Evolutionary conservation across 768 basidiomycete genomes (phyloP), one percentile per base, ranked within the genome.

Genomic region (Rhodosporidiobolus sp.): DNA sequence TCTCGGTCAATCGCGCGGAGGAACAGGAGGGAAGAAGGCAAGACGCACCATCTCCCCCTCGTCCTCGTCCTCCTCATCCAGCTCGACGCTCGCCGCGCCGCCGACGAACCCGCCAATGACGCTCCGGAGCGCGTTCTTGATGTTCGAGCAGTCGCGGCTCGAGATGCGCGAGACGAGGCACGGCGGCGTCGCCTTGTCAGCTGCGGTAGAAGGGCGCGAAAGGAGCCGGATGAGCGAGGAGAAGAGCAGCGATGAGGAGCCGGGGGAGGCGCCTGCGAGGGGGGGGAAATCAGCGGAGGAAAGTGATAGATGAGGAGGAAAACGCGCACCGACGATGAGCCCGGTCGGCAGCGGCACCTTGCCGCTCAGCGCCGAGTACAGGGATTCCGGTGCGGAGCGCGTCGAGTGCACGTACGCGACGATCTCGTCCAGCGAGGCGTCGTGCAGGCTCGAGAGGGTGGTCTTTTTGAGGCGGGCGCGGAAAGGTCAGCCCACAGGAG

Each of bases 51-150:
- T n/a, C 2, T 61, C 54, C 32, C 56, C 63, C 3, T 68, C 70
- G 10, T 76, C 74, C 24, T 67, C 70, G n/a, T 59, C 71, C 5
- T 65, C 73, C 1, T 70, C 70, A 4, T 50, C 74, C 2, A 53
- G n/a, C 32, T 72, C 71, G 28, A 69, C 46, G 2, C 63, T 56
- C 22, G 63, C 53, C 9, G 55, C 69, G 26, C 57, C 55, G 4
- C 74, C 70, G 26, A 75, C n/a, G 64, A 76, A 76, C 4, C 74
- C 70, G 14, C 60, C 67, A 6, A 76, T 72, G 28, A 76, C 24
- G 14, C 59, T 58, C 26, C 68, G 32, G 46, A 76, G 38, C 4
- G 67, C 64, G n/a, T 69, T 69, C 57, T 76, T 76, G 74, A 76
- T 67, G 48, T 63, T 72, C 9, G 61, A 63, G 56, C 74, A 76